Percentiles rank a stretch among this genome's conserved stretches.
Evolutionary conservation across 805 yeast species (phyloP).

Genomic region (Blastobotrys terrestris): DNA sequence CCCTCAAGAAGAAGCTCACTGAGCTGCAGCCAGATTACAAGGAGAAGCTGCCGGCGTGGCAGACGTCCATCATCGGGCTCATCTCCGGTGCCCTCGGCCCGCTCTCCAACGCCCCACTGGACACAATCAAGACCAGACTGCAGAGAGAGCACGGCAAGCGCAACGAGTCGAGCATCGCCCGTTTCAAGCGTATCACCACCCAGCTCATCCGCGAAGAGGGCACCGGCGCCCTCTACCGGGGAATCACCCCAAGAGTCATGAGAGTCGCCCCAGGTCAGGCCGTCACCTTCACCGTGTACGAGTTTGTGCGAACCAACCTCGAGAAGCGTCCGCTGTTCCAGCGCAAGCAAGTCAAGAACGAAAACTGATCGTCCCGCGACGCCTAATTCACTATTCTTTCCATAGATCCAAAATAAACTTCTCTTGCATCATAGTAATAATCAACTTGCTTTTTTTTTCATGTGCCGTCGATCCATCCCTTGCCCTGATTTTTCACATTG

Average conservation of each 20-base stretch:
- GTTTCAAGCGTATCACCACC: constrained; percentile 74
- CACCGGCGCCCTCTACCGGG: constrained; percentile 80
- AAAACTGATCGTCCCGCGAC: no score
- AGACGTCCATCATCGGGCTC: constrained; percentile 86
- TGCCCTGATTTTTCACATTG: no score
- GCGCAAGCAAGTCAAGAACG: constrained; percentile 1
- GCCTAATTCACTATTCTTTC: no score
- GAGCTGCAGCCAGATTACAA: constrained; percentile 39
- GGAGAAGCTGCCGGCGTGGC: constrained; percentile 82
- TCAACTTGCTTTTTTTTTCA: no score
- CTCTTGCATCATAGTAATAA: no score
- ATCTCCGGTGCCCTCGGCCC: constrained; percentile 97
- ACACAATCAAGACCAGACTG: constrained; percentile 93
- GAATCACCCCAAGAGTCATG: constrained; percentile 98
- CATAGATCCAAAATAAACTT: no score
- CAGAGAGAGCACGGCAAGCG: constrained; percentile 73
- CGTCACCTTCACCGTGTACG: constrained; percentile 95
- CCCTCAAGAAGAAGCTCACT: constrained; percentile 65
- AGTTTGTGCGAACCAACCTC: constrained; percentile 67
- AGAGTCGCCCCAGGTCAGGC: constrained; percentile 99
- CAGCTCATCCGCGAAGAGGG: constrained; percentile 89
- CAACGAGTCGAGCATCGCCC: constrained; percentile 61
- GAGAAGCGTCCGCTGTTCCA: constrained; percentile 29
- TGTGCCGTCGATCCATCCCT: no score
- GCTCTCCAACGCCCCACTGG: constrained; percentile 93